A percentile compares a stretch with the other conserved stretches of the same genome.
These are phyloP conservation scores for Phoenix dactylifera DNA, from an alignment of 176 grass and related monocot genomes.

Conservation along the genomic window DNA sequence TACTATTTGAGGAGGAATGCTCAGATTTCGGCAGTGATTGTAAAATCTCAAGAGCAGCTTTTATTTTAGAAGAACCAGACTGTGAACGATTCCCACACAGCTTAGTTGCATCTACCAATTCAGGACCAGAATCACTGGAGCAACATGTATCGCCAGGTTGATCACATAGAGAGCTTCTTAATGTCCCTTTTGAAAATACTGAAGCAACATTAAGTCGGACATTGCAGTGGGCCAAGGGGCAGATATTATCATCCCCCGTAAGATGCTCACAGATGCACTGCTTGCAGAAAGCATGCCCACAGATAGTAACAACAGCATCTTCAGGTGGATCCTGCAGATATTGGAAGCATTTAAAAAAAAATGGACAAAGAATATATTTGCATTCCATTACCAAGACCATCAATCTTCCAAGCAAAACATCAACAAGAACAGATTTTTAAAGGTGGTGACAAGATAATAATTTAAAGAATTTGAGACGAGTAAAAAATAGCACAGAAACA, in stretches of 20 bases:
- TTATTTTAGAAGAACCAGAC: constrained; percentile 81
- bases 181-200: constrained; percentile 73
- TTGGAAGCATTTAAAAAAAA: too few relatives aligned
- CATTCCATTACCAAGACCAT: too few relatives aligned
- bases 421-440: too few relatives aligned
- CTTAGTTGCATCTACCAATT: constrained; percentile 39
- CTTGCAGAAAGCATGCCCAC: constrained; percentile 90
- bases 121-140: constrained; percentile 32
- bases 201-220: constrained; percentile 47
- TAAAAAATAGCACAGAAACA: too few relatives aligned
- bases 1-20: constrained; percentile 14
- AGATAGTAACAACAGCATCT: constrained; percentile 86
- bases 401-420: too few relatives aligned
- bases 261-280: constrained; percentile 88
- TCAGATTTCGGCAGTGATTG: constrained; percentile 61
- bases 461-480: too few relatives aligned
- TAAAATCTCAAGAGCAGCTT: constrained; percentile 69
- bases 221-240: constrained; percentile 62
- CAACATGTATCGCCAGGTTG: constrained; percentile 27
- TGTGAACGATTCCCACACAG: constrained; percentile 32
- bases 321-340: constrained; percentile 74
- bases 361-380: too few relatives aligned
- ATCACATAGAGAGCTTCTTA: constrained; percentile 53
- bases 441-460: too few relatives aligned
- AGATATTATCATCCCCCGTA: constrained; percentile 69